These are phyloP conservation scores for Isatis tinctoria DNA, from an alignment of 345 rosid species.

Conservation along the genomic window DNA sequence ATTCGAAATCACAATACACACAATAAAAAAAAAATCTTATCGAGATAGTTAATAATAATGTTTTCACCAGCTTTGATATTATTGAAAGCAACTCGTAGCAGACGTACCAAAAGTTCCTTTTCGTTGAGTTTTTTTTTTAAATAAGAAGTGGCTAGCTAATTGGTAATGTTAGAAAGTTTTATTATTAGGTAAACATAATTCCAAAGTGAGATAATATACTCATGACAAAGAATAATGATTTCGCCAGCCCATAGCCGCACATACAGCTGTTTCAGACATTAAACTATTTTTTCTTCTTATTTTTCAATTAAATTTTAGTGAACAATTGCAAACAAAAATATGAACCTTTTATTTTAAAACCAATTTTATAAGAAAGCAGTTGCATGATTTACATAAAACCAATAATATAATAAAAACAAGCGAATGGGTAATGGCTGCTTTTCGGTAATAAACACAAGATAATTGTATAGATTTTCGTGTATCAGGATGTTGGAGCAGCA, in stretches of 20 bases:
- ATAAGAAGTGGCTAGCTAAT: conserved; percentile 16
- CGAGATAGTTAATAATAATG: not conserved
- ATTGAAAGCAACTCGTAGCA: conserved; percentile 22
- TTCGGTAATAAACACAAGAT: not conserved
- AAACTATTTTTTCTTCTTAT: not conserved
- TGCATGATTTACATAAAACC: conserved; percentile 7
- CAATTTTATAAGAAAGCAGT: not conserved
- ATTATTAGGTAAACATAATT: conserved; percentile 14
- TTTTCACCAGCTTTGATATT: not conserved
- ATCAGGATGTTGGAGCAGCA: not conserved
- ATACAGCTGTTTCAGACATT: conserved; percentile 26
- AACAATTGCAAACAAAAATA: not conserved
- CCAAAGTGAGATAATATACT: conserved; percentile 9
- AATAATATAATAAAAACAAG: not conserved
- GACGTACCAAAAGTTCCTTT: not conserved
- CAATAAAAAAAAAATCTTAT: not conserved
- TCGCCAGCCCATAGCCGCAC: conserved; percentile 31
- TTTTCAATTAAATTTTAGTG: not conserved
- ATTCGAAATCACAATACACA: not conserved
- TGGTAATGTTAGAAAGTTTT: conserved; percentile 14
- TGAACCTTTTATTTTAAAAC: not conserved
- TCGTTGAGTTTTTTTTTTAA: not conserved
- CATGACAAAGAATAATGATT: conserved; percentile 15
- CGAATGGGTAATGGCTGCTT: not conserved
- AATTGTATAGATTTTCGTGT: not conserved